Conservation (phyloP, 352 stramenopile genomes). For the Detonula confervacea region DNA sequence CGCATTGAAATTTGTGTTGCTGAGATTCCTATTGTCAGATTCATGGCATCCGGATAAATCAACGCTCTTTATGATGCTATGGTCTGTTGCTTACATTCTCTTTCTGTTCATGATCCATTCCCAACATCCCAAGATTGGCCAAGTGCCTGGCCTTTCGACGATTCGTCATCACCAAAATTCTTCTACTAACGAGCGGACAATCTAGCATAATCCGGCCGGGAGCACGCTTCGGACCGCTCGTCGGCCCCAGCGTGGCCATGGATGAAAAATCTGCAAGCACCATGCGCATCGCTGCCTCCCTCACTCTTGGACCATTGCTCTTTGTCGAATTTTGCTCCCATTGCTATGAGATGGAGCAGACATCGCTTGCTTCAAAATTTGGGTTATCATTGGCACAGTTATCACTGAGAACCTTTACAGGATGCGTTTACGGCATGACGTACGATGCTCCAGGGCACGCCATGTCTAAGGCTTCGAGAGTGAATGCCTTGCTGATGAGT, state of each 20-base stretch:
- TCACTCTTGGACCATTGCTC: slow-evolving; percentile 40
- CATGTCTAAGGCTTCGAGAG: slow-evolving; percentile 36
- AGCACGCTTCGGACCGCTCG: slow-evolving; percentile 14
- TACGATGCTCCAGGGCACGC: slow-evolving; percentile 23
- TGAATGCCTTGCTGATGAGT: slow-evolving; percentile 30
- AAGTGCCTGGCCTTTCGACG: slow-evolving; percentile 37
- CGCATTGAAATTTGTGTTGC: too few relatives aligned
- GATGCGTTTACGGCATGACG: slow-evolving; percentile 44
- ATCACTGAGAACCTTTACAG: slow-evolving; percentile 45
- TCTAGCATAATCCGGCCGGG: slow-evolving; percentile 23
- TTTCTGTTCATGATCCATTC: too few relatives aligned
- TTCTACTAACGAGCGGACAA: slow-evolving; percentile 30
- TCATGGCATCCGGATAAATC: too few relatives aligned
- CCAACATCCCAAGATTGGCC: slow-evolving; percentile 27
- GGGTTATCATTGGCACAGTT: slow-evolving; percentile 46
- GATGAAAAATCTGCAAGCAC: slow-evolving; percentile 19
- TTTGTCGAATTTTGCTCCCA: slow-evolving; percentile 56
- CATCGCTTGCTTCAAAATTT: slow-evolving; percentile 29
- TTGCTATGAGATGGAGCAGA: slow-evolving; percentile 44
- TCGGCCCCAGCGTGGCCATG: background rate
- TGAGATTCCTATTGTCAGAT: too few relatives aligned
- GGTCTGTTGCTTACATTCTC: too few relatives aligned
- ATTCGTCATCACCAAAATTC: slow-evolving; percentile 44
- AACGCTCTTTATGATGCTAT: too few relatives aligned
- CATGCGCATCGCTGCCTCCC: slow-evolving; percentile 33